These are phyloP conservation scores for Tagetes patula DNA, from an alignment of 129 eudicot species.

Conservation along the genomic window DNA sequence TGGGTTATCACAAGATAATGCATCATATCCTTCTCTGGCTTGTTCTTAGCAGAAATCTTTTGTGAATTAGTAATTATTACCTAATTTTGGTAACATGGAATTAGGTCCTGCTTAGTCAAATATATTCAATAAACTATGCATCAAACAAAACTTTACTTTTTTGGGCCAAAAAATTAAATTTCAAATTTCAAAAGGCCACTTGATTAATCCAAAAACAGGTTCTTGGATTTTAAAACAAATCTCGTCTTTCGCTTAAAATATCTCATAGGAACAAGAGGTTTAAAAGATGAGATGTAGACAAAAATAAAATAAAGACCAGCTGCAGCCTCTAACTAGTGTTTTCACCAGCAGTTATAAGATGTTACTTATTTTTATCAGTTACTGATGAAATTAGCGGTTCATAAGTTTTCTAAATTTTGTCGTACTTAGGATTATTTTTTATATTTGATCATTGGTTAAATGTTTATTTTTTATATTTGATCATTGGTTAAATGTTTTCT, in stretches of 20 bases:
- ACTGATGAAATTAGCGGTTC: background rate
- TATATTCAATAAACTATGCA: background rate
- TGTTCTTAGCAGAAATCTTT: background rate
- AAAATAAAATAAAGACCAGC: background rate
- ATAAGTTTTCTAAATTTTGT: background rate
- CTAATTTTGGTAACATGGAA: background rate
- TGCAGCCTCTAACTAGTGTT: background rate
- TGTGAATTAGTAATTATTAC: background rate
- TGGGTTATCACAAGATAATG: background rate
- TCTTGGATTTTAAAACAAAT: background rate
- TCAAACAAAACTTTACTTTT: background rate
- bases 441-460: background rate
- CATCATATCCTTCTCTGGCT: background rate
- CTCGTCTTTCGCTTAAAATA: background rate
- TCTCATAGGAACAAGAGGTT: background rate
- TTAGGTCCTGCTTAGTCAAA: background rate
- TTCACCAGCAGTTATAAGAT: background rate
- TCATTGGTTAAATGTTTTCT: no score
- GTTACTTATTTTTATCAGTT: background rate
- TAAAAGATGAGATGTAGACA: background rate
- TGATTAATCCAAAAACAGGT: background rate
- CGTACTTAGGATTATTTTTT: background rate
- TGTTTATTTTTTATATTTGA: no score
- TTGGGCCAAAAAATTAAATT: background rate
- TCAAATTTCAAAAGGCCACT: background rate